Base-by-base conservation (phyloP, 331 rosid genomes). In the Pyrus hybrid region DNA sequence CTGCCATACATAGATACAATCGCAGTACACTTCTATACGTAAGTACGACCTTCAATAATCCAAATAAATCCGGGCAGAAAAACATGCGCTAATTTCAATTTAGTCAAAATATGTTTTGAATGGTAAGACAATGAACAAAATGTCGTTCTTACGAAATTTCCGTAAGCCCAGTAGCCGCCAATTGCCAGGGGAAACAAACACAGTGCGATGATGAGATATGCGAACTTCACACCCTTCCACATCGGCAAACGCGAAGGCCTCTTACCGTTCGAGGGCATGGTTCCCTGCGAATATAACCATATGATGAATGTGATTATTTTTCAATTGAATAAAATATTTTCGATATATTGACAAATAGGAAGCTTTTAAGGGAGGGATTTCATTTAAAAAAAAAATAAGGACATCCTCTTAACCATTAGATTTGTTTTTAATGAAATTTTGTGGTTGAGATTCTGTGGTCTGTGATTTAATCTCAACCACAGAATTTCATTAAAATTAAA, bases 171-270 rank as follows among this genome's bases (percentile, higher is more conserved):
- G 60, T 85, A 88, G 37, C 96, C 87, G 33, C 89, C 88, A 3
- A 83, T 89, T 57, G 93, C 88, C 7, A 89, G 84, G 37, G 97
- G 96, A 60, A 77, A 89, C 76, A 89, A 49, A 80, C 97, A 91
- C 76, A 81, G 73, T 25, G 91, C 93, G 1, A 91, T 86, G 68
- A 89, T 76, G 13, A 76, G 35, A 71, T 89, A 88, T n/a, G 93
- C 93, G 79, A 75, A 83, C 85, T 79, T 29, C 18, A 84, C 89
- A 5, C 93, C 96, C 67, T 75, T 85, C 97, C 97, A 91, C 96
- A 89, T 91, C 13, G 89, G 85, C 70, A 83, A 30, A 7, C 90
- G 81, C 14, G 97, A 88, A 9, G 93, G 93, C 25, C 77, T 49
- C 76, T 82, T 70, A 1, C 57, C 56, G 83, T 78, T 90, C 4